Base-by-base conservation (phyloP, 1,139 yeast species). In the Geotrichum cucujoidarum region DNA sequence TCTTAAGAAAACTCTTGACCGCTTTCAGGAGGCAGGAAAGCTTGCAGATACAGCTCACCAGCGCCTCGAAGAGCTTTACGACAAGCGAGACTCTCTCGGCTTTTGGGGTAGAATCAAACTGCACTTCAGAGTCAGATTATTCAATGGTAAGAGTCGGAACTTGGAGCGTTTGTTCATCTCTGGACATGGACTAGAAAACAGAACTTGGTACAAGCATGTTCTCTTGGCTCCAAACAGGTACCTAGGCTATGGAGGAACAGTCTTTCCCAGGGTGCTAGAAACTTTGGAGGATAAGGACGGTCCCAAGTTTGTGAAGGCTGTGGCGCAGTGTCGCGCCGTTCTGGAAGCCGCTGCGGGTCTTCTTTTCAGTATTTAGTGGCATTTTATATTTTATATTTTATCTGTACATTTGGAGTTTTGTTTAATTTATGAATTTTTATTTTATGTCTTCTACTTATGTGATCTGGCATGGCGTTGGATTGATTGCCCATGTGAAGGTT, bases 121-220 rank as follows among this genome's bases (percentile, higher is more conserved):
- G 17, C 53, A 59, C 21, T 54, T 56, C 18, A 50, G 53, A 48
- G 61, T 66, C 50, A 63, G 62, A 50, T 45, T 55, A 11, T 62
- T 66, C 30, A 73, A 73, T 55, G 40, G 54, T 25, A 64, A 65
- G 52, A 58, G 71, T 18, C 51, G 53, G 40, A 38, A 43, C 21
- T 47, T 66, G 1, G 96, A 88, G 63, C 75, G 92, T 59, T 68
- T 73, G 53, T 85, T 87, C 66, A 65, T 85, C 48, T 71, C 77
- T 60, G 70, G 74, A 27, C 68, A 75, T 2, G 96, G 96, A 2
- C 75, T 88, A 47, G 76, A 74, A 27, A 66, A 72, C 54, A 76
- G 96, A 60, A 70, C 76, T n/a, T 88, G 95, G 95, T 89, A 83
- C 70, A 86, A 82, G 67, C 95, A 89, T 66, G 75, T 85, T 53